Evolutionary conservation across 495 filamentous ascomycete genomes (phyloP).

Genomic region (Penicillium chermesinum): DNA sequence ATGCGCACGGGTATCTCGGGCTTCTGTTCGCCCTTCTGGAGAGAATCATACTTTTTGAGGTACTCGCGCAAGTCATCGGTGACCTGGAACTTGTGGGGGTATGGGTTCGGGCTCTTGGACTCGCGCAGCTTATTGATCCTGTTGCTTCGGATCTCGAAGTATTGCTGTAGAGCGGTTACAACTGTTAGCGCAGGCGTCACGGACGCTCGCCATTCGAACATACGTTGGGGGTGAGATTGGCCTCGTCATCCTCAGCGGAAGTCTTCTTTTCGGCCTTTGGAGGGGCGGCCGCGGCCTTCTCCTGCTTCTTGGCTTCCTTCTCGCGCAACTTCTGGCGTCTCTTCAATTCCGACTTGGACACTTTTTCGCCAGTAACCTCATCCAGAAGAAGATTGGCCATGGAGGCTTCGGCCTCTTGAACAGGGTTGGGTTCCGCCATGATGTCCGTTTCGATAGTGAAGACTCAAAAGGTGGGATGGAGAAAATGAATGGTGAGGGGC

Average conservation of each 20-base stretch:
- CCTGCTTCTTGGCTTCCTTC: slow-evolving; percentile 79
- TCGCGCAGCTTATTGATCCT: slow-evolving; percentile 79
- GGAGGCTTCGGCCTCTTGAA: slow-evolving; percentile 55
- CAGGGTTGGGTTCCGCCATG: slow-evolving; percentile 44
- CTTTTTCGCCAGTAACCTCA: slow-evolving; percentile 77
- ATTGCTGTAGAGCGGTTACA: slow-evolving; percentile 59
- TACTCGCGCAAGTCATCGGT: slow-evolving; percentile 74
- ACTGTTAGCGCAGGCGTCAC: slow-evolving; percentile 11
- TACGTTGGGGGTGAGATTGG: slow-evolving; percentile 85
- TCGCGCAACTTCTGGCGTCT: slow-evolving; percentile 89
- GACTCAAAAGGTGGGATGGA: slow-evolving; percentile 22
- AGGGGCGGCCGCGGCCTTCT: slow-evolving; percentile 73
- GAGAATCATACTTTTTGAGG: slow-evolving; percentile 62
- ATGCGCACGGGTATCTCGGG: slow-evolving; percentile 67
- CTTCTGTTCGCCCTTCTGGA: slow-evolving; percentile 80
- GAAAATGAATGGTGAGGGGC: slow-evolving; percentile 24
- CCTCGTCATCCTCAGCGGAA: slow-evolving; percentile 63
- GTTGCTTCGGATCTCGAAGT: slow-evolving; percentile 91
- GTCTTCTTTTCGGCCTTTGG: slow-evolving; percentile 63
- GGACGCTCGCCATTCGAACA: slow-evolving; percentile 21
- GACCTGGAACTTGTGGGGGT: slow-evolving; percentile 95
- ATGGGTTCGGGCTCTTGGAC: slow-evolving; percentile 78
- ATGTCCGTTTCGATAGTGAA: slow-evolving; percentile 19
- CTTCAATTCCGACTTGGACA: slow-evolving; percentile 90
- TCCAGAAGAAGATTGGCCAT: slow-evolving; percentile 74